Base-by-base conservation (phyloP, 2,329 filamentous ascomycete genomes). In the Colletotrichum shisoi region DNA sequence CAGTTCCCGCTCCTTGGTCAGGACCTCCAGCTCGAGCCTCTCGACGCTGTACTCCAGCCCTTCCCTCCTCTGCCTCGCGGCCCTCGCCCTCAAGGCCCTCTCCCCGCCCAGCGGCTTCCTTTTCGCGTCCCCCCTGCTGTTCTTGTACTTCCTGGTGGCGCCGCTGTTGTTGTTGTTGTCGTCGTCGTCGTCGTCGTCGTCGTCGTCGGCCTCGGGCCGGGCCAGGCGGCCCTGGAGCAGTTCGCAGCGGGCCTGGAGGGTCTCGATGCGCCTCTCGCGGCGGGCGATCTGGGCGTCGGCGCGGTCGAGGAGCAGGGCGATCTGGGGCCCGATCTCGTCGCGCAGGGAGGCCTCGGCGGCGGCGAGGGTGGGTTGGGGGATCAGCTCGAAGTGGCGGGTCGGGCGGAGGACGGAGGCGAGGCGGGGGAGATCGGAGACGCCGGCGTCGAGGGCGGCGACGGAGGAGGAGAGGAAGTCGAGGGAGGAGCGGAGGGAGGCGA, bases 281-380 rank as follows among this genome's bases (percentile, higher is more conserved):
- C 92, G 91, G 72, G 94, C 92, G 45, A 96, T 85, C 74, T 96
- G 90, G 70, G 89, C 88, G 71, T 93, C 89, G n/a, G 93, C 92
- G 71, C 93, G 89, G 70, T 89, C 86, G 58, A 97, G 88, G 2
- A 97, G 87, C 65, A 88, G 86, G 37, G 89, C 83, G 70, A 96
- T 91, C 77, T 93, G 93, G 9, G 94, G 94, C n/a, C 90, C 89
- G 72, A 97, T 95, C 76, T 96, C 93, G 73, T 92, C 91, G 72
- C 93, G 90, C 19, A 97, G 87, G 4, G 92, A 89, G 71, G 91
- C 84, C 78, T 97, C 94, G 39, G 94, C 94, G 70, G 90, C 86
- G 69, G 89, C 89, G 51, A 97, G 87, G 58, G 91, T 91, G 13
- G 91, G 87, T 76, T 96, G 92, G 17, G 93, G 92, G 72, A 97